Base-by-base conservation (phyloP, 345 rosid genomes). In the Ceriops zippeliana region DNA sequence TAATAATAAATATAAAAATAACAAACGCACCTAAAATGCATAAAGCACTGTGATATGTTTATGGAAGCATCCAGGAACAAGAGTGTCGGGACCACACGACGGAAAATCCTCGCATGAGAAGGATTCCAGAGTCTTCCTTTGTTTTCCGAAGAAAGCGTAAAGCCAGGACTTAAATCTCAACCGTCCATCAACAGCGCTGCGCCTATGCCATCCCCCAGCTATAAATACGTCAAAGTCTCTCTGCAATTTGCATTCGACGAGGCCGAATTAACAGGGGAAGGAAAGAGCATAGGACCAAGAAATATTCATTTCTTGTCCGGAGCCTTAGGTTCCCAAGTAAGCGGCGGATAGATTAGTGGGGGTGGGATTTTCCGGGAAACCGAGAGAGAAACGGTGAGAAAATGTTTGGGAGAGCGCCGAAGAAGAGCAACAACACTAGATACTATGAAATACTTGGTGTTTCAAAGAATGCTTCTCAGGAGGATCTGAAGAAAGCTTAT, bases 401-500 rank as follows among this genome's bases (percentile, higher is more conserved):
- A 74, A 93, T 93, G 98, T 89, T 89, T 62, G 93, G 92, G 27
- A 82, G 96, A 68, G 84, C 85, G 59, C 86, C 92, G 58, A 89
- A 79, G 89, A 89, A 89, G 82, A 87, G 97, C 78, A 81, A 89
- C 59, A 87, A 86, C 78, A 83, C 88, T 13, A 86, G 76, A 85
- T 93, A 86, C 70, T 93, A 93, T 70, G 97, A 93, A 77, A 80
- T 93, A 63, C 70, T 90, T 42, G 98, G 98, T 3, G 96, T 93
- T 24, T 82, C 97, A 0, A 86, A 93, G 81, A 77, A 77, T 72
- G 96, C 92, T 0, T 58, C 89, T 1, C 96, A 67, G 9, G 98
- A 93, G 10, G 97, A 93, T 73, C 82, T 93, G 68, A 93, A 89
- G 85, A 93, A 90, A 77, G 98, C 98, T 30, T 90, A 89, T 60